A percentile compares a stretch with the other conserved stretches of the same genome.
phyloP scores from a whole-genome alignment of 2,329 filamentous ascomycete species.

The Zasmidium angulare region DNA sequence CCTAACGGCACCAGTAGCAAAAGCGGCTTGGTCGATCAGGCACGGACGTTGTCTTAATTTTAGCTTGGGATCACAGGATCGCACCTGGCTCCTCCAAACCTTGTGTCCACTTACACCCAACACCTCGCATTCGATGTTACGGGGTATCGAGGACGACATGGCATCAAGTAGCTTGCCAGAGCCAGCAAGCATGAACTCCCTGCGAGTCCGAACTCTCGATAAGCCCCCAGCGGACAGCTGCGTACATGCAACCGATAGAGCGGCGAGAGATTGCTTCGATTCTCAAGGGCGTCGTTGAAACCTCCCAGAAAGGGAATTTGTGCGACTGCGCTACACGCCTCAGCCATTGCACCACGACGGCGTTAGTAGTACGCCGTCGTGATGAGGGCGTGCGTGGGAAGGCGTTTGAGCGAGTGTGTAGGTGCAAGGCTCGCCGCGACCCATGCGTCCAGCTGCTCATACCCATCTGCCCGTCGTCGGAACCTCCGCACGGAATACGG shows the following conservation, averaged over 20 bases:
- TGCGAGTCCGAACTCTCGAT: not conserved
- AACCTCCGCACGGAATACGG: not conserved
- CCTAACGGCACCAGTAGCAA: not conserved
- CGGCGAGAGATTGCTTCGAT: not conserved
- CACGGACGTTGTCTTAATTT: not conserved
- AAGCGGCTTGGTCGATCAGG: not conserved
- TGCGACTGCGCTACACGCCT: not conserved
- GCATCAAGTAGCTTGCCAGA: no score
- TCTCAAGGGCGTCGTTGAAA: not conserved
- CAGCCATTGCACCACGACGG: not conserved
- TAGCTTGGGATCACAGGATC: not conserved
- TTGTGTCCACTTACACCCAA: not conserved
- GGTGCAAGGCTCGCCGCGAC: not conserved
- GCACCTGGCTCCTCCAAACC: not conserved
- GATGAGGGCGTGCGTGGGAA: not conserved
- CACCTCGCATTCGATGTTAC: not conserved
- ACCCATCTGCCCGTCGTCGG: not conserved
- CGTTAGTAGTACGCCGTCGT: not conserved
- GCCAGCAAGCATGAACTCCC: not conserved
- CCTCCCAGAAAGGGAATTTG: not conserved
- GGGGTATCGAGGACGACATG: not conserved
- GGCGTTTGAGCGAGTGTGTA: not conserved
- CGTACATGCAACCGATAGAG: not conserved
- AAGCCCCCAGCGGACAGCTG: not conserved
- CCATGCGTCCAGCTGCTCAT: not conserved